Evolutionary conservation across 176 grass and related monocot species (phyloP), one percentile per base, ranked within the genome.

Genomic region (Lolium multiflorum): DNA sequence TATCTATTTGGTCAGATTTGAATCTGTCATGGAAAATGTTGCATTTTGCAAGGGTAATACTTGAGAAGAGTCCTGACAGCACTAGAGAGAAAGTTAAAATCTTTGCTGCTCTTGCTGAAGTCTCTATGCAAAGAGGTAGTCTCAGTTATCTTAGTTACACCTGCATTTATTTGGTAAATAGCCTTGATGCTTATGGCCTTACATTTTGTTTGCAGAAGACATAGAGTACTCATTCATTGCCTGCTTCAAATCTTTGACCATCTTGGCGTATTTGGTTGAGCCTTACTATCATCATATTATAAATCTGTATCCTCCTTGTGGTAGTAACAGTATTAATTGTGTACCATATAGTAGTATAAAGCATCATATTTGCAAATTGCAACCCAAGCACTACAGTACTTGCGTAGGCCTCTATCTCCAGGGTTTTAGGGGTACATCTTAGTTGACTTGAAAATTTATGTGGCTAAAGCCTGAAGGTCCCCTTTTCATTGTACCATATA

Each of bases 11-110:
- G 84, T 89, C 66, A 77, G 95, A 95, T 90, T 59, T 98, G 83
- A 93, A 98, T 82, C 93, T 93, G 81, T 66, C 95, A 11, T 98
- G 92, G 93, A 93, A 95, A 86, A 91, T 98, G 91, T 84, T 98
- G 76, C 93, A 98, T 76, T 78, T 98, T 90, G 95, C 95, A 65
- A 98, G 95, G 83, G 93, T 73, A 60, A 93, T 98, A 87, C 87
- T 90, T 88, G 95, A 98, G 72, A 90, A 93, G 68, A 86, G 47
- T 56, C 66, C 85, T 51, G 91, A 82, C 16, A 87, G 88, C 76
- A 90, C 83, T 39, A 22, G 95, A 16, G 91, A 90, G 85, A 93
- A 98, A 89, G 91, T 92, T 49, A 98, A 98, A 70, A 89, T 92
- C 37, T 93, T 78, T 71, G 87, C 93, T 78, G 91, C 91, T 82